A percentile compares a stretch with the other conserved stretches of the same genome.
These are phyloP conservation scores for Russula foetens DNA, from an alignment of 768 basidiomycete species.

Conservation along the genomic window DNA sequence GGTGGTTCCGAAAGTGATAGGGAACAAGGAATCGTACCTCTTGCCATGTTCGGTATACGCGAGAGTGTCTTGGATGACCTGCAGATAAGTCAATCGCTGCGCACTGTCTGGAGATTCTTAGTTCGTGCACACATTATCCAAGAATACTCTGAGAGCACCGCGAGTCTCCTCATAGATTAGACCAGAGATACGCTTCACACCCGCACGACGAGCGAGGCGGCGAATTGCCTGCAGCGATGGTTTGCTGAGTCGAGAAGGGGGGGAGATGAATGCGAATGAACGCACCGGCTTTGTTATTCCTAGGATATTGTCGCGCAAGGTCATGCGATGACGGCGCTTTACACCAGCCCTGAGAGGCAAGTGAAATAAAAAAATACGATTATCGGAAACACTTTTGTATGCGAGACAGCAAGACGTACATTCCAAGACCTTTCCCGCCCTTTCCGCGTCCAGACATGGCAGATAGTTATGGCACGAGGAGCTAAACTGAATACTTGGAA, in stretches of 20 bases:
- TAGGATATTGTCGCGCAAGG: constrained; percentile 39
- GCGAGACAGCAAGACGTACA: constrained; percentile 17
- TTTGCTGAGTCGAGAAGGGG: constrained; percentile 1
- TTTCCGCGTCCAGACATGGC: constrained; percentile 43
- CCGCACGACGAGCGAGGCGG: constrained; percentile 55
- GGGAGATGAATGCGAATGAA: neutral
- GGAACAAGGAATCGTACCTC: constrained; percentile 25
- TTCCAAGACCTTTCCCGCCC: constrained; percentile 38
- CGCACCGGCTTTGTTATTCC: constrained; percentile 40
- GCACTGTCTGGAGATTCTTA: neutral
- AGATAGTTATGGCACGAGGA: neutral
- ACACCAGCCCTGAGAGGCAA: constrained; percentile 23
- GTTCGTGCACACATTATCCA: constrained; percentile 35
- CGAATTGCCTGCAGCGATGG: constrained; percentile 32
- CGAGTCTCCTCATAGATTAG: constrained; percentile 61
- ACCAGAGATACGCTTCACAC: constrained; percentile 56
- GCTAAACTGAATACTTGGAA: too few relatives aligned
- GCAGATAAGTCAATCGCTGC: neutral
- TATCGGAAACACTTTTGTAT: neutral
- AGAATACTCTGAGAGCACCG: constrained; percentile 57
- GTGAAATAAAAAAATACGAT: neutral
- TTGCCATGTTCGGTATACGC: constrained; percentile 65
- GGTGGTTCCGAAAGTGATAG: neutral
- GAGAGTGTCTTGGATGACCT: constrained; percentile 45
- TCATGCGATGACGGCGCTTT: constrained; percentile 40